Conservation (phyloP, 2,329 filamentous ascomycete species). For the Botrytis aclada region DNA sequence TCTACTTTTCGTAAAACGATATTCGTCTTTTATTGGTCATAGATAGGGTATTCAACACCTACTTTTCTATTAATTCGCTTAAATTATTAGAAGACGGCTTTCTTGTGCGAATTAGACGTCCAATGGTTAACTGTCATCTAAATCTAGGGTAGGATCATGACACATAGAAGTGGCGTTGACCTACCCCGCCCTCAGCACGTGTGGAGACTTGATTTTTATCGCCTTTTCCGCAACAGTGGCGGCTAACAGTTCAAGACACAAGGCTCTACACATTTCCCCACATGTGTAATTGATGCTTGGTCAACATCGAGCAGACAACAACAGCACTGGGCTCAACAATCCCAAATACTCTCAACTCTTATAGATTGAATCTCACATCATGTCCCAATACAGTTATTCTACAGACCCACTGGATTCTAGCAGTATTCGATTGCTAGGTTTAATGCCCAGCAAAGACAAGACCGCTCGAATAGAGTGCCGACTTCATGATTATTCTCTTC, state of each 20-base stretch:
- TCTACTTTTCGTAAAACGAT: neutral
- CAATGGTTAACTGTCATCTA: neutral
- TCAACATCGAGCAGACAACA: neutral
- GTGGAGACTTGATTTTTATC: neutral
- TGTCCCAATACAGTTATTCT: neutral
- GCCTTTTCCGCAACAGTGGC: neutral
- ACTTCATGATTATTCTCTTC: conserved; percentile 8
- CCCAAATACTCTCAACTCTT: neutral
- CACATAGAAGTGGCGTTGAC: neutral
- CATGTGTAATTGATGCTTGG: neutral
- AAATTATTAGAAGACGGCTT: neutral
- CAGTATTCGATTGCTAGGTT: neutral
- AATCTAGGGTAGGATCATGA: neutral
- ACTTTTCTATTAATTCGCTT: neutral
- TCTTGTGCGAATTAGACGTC: neutral
- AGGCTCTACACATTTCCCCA: neutral
- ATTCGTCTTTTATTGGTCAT: neutral
- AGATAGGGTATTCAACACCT: neutral
- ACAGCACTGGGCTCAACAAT: neutral
- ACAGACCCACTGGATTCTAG: neutral
- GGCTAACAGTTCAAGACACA: neutral
- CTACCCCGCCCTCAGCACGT: neutral
- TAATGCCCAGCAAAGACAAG: neutral
- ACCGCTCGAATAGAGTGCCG: neutral
- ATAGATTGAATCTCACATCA: neutral